These are phyloP conservation scores for Phytophthora syringae DNA, from an alignment of 352 stramenopile species.

Conservation along the genomic window DNA sequence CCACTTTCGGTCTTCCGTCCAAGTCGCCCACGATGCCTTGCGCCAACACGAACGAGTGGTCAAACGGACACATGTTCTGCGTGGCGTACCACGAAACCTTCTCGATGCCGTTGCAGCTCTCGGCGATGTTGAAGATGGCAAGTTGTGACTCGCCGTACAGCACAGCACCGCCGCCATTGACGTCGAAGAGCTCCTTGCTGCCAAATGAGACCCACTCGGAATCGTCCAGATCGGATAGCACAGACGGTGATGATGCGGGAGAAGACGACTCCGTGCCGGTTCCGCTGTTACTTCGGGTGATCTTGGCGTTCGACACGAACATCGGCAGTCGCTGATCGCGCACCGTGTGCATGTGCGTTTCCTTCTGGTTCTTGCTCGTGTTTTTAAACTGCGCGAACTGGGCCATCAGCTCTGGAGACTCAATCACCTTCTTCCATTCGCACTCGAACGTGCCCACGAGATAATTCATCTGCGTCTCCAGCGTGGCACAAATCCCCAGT, in stretches of 20 bases:
- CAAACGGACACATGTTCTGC: conserved; percentile 95
- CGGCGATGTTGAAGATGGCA: conserved; percentile 89
- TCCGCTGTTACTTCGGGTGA: conserved; percentile 73
- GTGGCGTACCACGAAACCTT: conserved; percentile 89
- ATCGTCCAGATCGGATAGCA: conserved; percentile 26
- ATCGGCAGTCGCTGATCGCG: conserved; percentile 88
- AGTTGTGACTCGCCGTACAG: conserved; percentile 92
- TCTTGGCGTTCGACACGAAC: conserved; percentile 49
- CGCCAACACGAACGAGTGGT: conserved; percentile 93
- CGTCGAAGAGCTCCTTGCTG: conserved; percentile 68
- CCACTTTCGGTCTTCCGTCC: conserved; percentile 84
- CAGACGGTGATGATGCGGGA: conserved; percentile 44
- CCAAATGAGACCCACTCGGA: conserved; percentile 84
- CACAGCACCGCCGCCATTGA: conserved; percentile 87
- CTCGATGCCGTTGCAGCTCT: conserved; percentile 64
- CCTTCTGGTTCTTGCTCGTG: conserved; percentile 74
- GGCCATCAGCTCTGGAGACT: conserved; percentile 74
- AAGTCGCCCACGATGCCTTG: conserved; percentile 91
- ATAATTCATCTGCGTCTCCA: conserved; percentile 86
- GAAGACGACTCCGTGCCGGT: conserved; percentile 35
- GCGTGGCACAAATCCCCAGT: conserved; percentile 81
- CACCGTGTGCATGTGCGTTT: conserved; percentile 66
- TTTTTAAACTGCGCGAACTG: conserved; percentile 94
- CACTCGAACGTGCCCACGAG: conserved; percentile 94
- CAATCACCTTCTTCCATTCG: conserved; percentile 93